phyloP scores from a whole-genome alignment of 2,329 filamentous ascomycete species.

The Aureobasidium namibiae region DNA sequence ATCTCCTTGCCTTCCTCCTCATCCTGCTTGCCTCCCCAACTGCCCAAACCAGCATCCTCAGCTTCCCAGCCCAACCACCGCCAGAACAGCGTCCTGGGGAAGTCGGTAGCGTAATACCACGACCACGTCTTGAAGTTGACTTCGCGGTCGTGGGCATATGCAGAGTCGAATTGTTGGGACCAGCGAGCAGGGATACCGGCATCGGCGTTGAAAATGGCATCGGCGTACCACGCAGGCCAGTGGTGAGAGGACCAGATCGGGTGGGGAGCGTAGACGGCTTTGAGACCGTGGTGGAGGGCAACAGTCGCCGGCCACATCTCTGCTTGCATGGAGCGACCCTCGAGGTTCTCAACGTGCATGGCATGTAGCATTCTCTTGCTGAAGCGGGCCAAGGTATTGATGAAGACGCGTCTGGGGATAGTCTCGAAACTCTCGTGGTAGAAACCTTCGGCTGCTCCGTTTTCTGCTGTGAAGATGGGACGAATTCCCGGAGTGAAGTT shows the following conservation, averaged over 20 bases:
- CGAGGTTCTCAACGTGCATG: conserved; percentile 87
- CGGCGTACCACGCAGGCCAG: conserved; percentile 74
- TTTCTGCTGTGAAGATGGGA: conserved; percentile 79
- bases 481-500: conserved; percentile 47
- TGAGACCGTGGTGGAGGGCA: conserved; percentile 84
- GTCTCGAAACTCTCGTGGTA: conserved; percentile 39
- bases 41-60: conserved; percentile 68
- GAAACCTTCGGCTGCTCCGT: conserved; percentile 51
- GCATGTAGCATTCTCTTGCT: conserved; percentile 68
- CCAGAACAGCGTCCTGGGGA: conserved; percentile 71
- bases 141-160: conserved; percentile 58
- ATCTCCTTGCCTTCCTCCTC: conserved; percentile 14
- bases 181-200: conserved; percentile 46
- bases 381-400: conserved; percentile 82
- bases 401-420: conserved; percentile 68
- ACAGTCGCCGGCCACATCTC: conserved; percentile 94
- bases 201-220: conserved; percentile 68
- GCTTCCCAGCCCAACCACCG: conserved; percentile 80
- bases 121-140: conserved; percentile 80
- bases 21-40: conserved; percentile 32
- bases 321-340: conserved; percentile 83
- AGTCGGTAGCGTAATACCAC: conserved; percentile 87
- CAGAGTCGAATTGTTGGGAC: conserved; percentile 34
- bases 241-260: conserved; percentile 78
- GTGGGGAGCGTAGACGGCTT: conserved; percentile 85